These are phyloP conservation scores for Kwoniella mangroviensis DNA, from an alignment of 768 basidiomycete genomes.

Conservation along the genomic window DNA sequence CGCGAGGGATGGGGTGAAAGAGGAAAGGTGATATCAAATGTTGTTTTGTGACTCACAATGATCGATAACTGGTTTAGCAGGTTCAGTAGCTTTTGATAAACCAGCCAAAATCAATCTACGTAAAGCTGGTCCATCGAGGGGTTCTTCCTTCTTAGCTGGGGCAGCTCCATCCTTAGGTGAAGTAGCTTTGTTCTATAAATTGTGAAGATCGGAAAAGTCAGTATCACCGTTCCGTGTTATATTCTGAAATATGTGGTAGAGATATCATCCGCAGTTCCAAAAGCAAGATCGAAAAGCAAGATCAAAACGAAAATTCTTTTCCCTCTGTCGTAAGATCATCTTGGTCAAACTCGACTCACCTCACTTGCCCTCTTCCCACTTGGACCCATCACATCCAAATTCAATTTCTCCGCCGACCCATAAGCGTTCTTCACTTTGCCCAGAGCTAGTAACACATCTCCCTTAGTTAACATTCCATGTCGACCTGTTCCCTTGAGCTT, in stretches of 20 bases:
- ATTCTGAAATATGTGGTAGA: too few relatives aligned
- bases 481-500: constrained; percentile 85
- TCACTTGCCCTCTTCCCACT: constrained; percentile 45
- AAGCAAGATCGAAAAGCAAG: too few relatives aligned
- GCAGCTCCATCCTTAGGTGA: constrained; percentile 21
- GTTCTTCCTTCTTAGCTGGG: constrained; percentile 41
- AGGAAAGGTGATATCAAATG: neutral
- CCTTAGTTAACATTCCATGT: constrained; percentile 93
- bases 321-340: neutral
- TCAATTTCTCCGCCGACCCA: constrained; percentile 54
- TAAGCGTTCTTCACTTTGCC: constrained; percentile 68
- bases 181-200: constrained; percentile 30
- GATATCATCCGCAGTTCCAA: too few relatives aligned
- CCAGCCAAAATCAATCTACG: constrained; percentile 52
- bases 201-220: neutral
- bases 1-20: neutral
- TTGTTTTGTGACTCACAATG: constrained; percentile 33
- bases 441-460: constrained; percentile 84
- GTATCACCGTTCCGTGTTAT: too few relatives aligned
- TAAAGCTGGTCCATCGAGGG: constrained; percentile 45
- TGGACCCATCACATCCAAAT: constrained; percentile 43
- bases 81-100: constrained; percentile 48
- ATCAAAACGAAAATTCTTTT: too few relatives aligned
- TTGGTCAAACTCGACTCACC: constrained; percentile 31
- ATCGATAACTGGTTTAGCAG: constrained; percentile 33